These are phyloP conservation scores for Tulasnella sp. DNA, from an alignment of 768 basidiomycete genomes.

Conservation along the genomic window DNA sequence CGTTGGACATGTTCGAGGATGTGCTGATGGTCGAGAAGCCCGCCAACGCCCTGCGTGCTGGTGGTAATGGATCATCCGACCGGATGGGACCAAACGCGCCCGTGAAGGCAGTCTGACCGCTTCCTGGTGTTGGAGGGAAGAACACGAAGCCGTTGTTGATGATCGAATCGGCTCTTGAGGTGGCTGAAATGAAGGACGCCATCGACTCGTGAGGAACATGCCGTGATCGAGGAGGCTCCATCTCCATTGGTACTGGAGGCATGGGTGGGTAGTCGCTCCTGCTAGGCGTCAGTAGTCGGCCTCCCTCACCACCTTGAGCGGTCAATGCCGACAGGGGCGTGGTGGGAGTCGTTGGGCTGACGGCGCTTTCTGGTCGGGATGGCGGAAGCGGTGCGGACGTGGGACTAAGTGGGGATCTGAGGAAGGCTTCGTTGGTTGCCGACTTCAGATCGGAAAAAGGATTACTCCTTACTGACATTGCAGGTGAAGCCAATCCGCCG, in stretches of 20 bases:
- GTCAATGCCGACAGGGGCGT: not conserved
- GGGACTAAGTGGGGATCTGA: not conserved
- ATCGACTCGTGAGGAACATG: slow-evolving; percentile 17
- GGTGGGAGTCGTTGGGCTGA: not conserved
- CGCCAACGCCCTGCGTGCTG: not conserved
- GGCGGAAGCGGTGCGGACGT: slow-evolving; percentile 9
- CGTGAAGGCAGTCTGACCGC: slow-evolving; percentile 30
- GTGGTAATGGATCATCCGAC: not conserved
- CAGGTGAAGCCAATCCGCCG: not conserved
- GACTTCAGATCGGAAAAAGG: slow-evolving; percentile 9
- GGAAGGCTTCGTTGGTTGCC: not conserved
- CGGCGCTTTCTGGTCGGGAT: slow-evolving; percentile 7
- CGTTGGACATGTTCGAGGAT: slow-evolving; percentile 18
- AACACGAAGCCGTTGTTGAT: slow-evolving; percentile 52
- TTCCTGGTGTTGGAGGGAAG: slow-evolving; percentile 82
- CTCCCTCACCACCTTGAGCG: not conserved
- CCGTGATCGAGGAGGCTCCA: not conserved
- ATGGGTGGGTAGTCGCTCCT: slow-evolving; percentile 3
- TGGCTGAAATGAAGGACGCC: slow-evolving; percentile 6
- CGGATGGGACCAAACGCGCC: slow-evolving; percentile 33
- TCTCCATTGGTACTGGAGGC: not conserved
- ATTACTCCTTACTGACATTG: slow-evolving; percentile 8
- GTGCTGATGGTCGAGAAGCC: not conserved
- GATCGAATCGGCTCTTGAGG: slow-evolving; percentile 18
- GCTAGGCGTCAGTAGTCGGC: not conserved